A percentile compares a stretch with the other conserved stretches of the same genome.
Evolutionary conservation across 2,329 filamentous ascomycete species (phyloP).

Genomic region (Aspergillus melleus): DNA sequence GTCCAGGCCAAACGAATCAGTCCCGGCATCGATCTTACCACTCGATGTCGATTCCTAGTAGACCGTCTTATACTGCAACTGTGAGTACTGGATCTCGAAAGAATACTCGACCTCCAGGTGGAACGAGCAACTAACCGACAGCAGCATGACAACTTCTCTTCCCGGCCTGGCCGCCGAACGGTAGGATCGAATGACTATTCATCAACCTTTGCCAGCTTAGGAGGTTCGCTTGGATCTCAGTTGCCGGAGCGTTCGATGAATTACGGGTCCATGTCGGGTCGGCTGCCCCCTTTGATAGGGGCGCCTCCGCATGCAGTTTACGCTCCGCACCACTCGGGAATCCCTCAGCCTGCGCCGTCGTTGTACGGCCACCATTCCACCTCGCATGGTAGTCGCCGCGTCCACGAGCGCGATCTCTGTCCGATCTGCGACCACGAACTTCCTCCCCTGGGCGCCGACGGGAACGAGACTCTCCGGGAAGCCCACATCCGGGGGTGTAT

Average conservation of each 20-base stretch:
- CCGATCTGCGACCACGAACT: slow-evolving; percentile 46
- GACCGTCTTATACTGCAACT: slow-evolving; percentile 8
- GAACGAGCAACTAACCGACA: slow-evolving; percentile 3
- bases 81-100: slow-evolving; percentile 13
- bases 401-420: slow-evolving; percentile 48
- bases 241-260: slow-evolving; percentile 18
- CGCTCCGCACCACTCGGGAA: background rate
- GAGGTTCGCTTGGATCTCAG: slow-evolving; percentile 13
- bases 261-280: slow-evolving; percentile 17
- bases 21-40: slow-evolving; percentile 28
- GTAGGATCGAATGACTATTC: slow-evolving; percentile 26
- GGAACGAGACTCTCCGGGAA: slow-evolving; percentile 44
- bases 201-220: slow-evolving; percentile 14
- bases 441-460: slow-evolving; percentile 37
- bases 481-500: slow-evolving; percentile 49
- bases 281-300: slow-evolving; percentile 1
- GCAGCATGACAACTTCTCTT: slow-evolving; percentile 14
- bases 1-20: slow-evolving; percentile 16
- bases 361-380: background rate
- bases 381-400: slow-evolving; percentile 14
- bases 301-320: slow-evolving; percentile 11
- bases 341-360: background rate
- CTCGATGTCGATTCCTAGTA: slow-evolving; percentile 22
- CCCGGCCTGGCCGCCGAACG: slow-evolving; percentile 26
- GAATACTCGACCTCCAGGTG: too few species aligned